A percentile compares a stretch with the other conserved stretches of the same genome.
These are phyloP conservation scores for Tuber magnatum DNA, from an alignment of 495 filamentous ascomycete species.

Conservation along the genomic window DNA sequence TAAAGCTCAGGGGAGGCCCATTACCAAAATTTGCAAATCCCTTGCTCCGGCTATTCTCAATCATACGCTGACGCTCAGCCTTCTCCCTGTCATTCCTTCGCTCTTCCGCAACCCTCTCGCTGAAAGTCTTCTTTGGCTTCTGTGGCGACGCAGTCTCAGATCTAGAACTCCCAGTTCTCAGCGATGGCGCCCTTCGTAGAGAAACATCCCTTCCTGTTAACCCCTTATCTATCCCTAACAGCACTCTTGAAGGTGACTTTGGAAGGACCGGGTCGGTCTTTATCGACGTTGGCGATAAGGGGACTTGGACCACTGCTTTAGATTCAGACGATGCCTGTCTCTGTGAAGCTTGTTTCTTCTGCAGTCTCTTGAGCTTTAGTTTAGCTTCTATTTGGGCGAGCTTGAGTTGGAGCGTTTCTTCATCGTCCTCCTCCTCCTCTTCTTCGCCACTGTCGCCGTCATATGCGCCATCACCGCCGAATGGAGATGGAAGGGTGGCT, in stretches of 20 bases:
- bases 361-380: constrained; percentile 80
- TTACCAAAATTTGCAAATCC: constrained; percentile 54
- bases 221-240: constrained; percentile 86
- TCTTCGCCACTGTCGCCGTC: constrained; percentile 42
- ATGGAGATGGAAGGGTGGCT: constrained; percentile 27
- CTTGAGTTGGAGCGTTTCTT: constrained; percentile 76
- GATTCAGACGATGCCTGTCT: constrained; percentile 41
- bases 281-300: constrained; percentile 65
- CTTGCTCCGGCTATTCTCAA: constrained; percentile 56
- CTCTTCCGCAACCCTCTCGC: constrained; percentile 71
- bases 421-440: constrained; percentile 72
- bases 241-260: constrained; percentile 69
- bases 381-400: constrained; percentile 78
- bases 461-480: constrained; percentile 41
- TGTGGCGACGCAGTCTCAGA: constrained; percentile 30
- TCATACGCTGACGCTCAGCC: constrained; percentile 50
- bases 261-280: constrained; percentile 48
- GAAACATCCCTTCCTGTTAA: constrained; percentile 76
- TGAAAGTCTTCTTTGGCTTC: constrained; percentile 53
- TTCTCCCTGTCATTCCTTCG: constrained; percentile 52
- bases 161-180: constrained; percentile 39
- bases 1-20: constrained; percentile 19
- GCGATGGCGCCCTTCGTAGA: constrained; percentile 60
- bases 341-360: constrained; percentile 44
- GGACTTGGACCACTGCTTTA: constrained; percentile 60